Evolutionary conservation across 768 basidiomycete genomes (phyloP).

Genomic region (button mushroom (Agaricus bisporus)): DNA sequence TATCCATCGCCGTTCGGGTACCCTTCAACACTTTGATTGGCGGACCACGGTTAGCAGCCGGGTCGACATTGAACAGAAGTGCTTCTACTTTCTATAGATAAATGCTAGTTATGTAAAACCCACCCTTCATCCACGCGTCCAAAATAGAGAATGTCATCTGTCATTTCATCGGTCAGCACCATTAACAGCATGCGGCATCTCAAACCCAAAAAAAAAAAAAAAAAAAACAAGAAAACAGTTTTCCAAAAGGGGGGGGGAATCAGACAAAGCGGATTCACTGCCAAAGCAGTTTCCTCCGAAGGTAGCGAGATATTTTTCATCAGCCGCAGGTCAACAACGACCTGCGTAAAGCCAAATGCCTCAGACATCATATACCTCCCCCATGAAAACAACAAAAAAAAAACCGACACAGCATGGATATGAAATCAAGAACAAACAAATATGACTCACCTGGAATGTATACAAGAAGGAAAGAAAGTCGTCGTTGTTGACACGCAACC

Average conservation of each 20-base stretch:
- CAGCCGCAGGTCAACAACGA: conserved; percentile 51
- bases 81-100: background rate
- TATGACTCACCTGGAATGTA: conserved; percentile 22
- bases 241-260: conserved; percentile 6
- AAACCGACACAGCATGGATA: conserved; percentile 10
- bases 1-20: no score
- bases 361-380: conserved; percentile 66
- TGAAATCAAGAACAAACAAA: background rate
- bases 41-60: conserved; percentile 7
- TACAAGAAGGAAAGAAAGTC: background rate
- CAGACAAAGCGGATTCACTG: conserved; percentile 39
- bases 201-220: background rate
- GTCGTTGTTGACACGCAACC: background rate
- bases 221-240: background rate
- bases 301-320: conserved; percentile 90
- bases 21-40: no score
- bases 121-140: background rate
- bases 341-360: conserved; percentile 90
- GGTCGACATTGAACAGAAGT: background rate
- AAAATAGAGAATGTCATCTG: background rate
- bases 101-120: background rate
- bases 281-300: conserved; percentile 55
- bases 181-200: background rate
- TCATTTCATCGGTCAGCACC: conserved; percentile 3
- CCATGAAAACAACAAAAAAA: background rate